Evolutionary conservation across 352 stramenopile genomes (phyloP).

Genomic region (Pythium brassicae): DNA sequence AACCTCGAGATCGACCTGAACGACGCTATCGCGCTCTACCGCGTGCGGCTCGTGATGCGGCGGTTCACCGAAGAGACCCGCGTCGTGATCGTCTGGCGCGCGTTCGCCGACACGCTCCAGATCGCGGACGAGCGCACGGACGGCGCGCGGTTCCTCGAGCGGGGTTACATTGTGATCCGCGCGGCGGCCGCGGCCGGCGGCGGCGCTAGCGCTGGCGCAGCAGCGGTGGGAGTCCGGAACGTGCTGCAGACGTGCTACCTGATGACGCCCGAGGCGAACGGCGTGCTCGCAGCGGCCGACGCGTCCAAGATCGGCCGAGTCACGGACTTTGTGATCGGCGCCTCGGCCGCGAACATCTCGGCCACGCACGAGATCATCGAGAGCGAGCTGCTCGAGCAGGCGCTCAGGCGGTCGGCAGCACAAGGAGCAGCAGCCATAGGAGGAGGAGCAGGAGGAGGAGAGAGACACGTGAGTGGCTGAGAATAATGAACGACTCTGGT

Average conservation of each 20-base stretch:
- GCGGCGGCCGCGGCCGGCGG: neutral
- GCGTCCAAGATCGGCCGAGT: neutral
- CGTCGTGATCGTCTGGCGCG: slow-evolving; percentile 51
- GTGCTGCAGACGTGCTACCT: slow-evolving; percentile 32
- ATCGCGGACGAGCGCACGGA: slow-evolving; percentile 33
- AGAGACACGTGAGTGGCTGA: no score
- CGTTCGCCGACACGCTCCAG: slow-evolving; percentile 40
- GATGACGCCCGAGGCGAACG: slow-evolving; percentile 22
- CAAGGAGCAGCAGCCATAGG: no score
- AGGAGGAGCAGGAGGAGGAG: no score
- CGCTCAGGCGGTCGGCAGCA: neutral
- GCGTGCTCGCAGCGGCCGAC: neutral
- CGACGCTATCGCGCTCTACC: slow-evolving; percentile 35
- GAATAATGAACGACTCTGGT: no score
- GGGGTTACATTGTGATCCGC: slow-evolving; percentile 50
- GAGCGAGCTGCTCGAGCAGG: slow-evolving; percentile 6
- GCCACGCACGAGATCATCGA: slow-evolving; percentile 15
- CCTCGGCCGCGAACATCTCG: slow-evolving; percentile 4
- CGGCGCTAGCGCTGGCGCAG: no score
- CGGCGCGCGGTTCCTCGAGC: slow-evolving; percentile 46
- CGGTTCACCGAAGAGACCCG: slow-evolving; percentile 44
- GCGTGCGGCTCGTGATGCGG: slow-evolving; percentile 41
- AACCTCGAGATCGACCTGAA: slow-evolving; percentile 45
- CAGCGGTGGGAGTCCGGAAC: neutral
- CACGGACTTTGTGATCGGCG: slow-evolving; percentile 8